phyloP scores from a whole-genome alignment of 768 basidiomycete genomes.

The Boletus eberwhitei region DNA sequence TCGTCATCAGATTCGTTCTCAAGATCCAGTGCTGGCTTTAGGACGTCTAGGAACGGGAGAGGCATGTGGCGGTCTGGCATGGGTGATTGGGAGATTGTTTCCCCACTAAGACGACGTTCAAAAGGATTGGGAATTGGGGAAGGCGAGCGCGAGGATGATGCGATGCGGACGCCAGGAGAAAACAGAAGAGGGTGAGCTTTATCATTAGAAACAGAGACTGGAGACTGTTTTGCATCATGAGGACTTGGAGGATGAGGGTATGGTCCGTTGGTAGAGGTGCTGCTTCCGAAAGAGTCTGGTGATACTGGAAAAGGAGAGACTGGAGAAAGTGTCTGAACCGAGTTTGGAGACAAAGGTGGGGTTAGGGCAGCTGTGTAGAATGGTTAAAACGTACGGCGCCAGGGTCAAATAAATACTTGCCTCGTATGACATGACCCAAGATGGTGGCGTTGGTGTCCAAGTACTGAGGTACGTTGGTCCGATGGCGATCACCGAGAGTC shows the following conservation, averaged over 20 bases:
- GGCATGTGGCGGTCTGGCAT: constrained; percentile 28
- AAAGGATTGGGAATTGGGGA: constrained; percentile 81
- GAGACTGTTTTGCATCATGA: constrained; percentile 11
- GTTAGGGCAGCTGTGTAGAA: constrained; percentile 26
- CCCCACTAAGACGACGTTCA: constrained; percentile 87
- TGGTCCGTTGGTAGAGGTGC: constrained; percentile 13
- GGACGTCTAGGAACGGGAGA: constrained; percentile 58
- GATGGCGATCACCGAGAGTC: constrained; percentile 12
- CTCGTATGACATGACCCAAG: constrained; percentile 30
- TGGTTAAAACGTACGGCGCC: constrained; percentile 5
- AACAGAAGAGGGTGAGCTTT: constrained; percentile 19
- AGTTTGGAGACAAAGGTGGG: constrained; percentile 35
- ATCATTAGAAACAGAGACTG: constrained; percentile 6
- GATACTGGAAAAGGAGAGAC: constrained; percentile 30
- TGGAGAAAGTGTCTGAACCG: constrained; percentile 32
- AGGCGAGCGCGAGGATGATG: constrained; percentile 29
- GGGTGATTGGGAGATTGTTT: constrained; percentile 25
- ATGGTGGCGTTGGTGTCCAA: constrained; percentile 44
- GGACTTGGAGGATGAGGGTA: constrained; percentile 21
- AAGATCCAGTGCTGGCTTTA: constrained; percentile 32
- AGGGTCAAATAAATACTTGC: constrained; percentile 14
- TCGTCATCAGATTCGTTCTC: constrained; percentile 32
- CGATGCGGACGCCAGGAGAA: constrained; percentile 26
- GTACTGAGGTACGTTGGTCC: constrained; percentile 40
- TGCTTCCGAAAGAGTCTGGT: constrained; percentile 19